phyloP scores from a whole-genome alignment of 129 eudicot species.

The Flaveria robusta region DNA sequence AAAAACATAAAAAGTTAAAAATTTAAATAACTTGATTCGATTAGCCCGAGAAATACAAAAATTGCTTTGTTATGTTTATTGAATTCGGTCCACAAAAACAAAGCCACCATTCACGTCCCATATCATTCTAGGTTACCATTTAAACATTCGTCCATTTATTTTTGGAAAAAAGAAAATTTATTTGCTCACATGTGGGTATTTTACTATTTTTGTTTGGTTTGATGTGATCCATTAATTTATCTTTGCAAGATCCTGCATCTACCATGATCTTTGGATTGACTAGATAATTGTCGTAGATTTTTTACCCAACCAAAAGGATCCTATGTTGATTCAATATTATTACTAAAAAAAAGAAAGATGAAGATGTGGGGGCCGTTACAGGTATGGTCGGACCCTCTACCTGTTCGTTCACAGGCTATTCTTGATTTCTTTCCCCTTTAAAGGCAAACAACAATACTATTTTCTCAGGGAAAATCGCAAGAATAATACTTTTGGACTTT shows the following conservation, averaged over 20 bases:
- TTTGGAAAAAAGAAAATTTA: too few species aligned
- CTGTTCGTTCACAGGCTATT: slow-evolving; percentile 1
- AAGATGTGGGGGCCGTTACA: slow-evolving; percentile 18
- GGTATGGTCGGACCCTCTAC: slow-evolving; percentile 3
- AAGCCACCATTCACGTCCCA: too few species aligned
- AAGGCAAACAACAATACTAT: neutral
- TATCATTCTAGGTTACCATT: too few species aligned
- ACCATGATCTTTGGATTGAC: neutral
- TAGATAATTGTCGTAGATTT: neutral
- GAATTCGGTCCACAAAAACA: too few species aligned
- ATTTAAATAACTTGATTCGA: too few species aligned
- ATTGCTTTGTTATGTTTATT: too few species aligned
- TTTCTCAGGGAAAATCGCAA: neutral
- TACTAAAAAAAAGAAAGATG: slow-evolving; percentile 7
- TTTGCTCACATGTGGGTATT: too few species aligned
- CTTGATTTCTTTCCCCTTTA: neutral
- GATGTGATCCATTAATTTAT: slow-evolving; percentile 12
- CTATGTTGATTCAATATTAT: slow-evolving; percentile 24
- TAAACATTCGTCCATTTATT: too few species aligned
- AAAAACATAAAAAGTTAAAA: too few species aligned
- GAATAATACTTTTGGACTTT: neutral
- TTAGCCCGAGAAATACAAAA: too few species aligned
- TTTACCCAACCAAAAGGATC: slow-evolving; percentile 13
- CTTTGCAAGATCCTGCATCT: slow-evolving; percentile 2
- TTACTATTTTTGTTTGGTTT: neutral